Conservation (phyloP, 1,284 basidiomycete species). For the Cutaneotrichosporon mucoides region DNA sequence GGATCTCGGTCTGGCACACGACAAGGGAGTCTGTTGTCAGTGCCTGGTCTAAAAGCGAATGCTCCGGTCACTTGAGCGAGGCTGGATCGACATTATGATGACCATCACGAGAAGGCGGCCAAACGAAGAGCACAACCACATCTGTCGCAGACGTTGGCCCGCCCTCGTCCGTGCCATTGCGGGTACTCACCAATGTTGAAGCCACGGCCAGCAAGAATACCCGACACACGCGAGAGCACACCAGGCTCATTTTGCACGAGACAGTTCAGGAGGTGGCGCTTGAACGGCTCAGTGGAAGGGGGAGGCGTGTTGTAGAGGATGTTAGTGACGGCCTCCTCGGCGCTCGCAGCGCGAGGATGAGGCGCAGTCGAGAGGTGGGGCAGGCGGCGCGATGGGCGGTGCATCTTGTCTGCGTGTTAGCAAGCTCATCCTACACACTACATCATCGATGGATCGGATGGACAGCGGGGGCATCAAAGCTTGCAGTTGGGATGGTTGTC, state of each 20-base stretch:
- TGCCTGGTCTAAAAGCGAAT: too few species aligned
- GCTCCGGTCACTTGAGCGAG: too few species aligned
- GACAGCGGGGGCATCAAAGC: too few species aligned
- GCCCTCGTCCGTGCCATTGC: too few species aligned
- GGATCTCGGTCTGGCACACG: conserved; percentile 96
- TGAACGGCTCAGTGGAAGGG: conserved; percentile 86
- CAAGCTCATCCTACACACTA: too few species aligned
- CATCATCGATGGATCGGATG: too few species aligned
- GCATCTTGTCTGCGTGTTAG: conserved; percentile 44
- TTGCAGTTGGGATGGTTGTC: too few species aligned
- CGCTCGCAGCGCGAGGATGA: conserved; percentile 53
- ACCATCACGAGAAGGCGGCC: too few species aligned
- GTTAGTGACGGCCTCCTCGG: conserved; percentile 92
- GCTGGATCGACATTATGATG: too few species aligned
- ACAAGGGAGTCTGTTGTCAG: conserved; percentile 78
- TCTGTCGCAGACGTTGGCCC: too few species aligned
- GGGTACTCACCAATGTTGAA: conserved; percentile 75
- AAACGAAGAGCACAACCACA: too few species aligned
- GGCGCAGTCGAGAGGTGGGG: conserved; percentile 36
- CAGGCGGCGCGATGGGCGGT: conserved; percentile 36
- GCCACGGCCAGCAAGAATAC: conserved; percentile 92
- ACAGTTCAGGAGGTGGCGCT: conserved; percentile 97
- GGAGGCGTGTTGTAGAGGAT: conserved; percentile 95
- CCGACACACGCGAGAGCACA: conserved; percentile 94
- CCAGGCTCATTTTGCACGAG: conserved; percentile 99